Conservation (phyloP, 495 filamentous ascomycete genomes). For the Neurospora sublineolata region DNA sequence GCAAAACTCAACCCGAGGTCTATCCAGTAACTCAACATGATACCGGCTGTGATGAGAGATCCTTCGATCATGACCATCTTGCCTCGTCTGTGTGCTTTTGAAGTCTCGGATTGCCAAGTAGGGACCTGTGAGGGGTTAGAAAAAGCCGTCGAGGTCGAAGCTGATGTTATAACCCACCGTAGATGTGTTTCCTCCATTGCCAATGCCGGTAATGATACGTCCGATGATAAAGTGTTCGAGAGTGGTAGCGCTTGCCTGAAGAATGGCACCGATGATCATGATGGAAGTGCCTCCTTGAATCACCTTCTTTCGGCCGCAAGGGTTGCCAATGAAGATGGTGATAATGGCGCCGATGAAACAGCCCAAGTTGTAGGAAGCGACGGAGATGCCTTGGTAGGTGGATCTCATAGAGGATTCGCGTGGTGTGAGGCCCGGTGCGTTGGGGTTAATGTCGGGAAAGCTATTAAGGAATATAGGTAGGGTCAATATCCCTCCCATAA, state of each 20-base stretch:
- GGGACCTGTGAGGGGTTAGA: slow-evolving; percentile 49
- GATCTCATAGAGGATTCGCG: slow-evolving; percentile 33
- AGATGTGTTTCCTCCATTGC: slow-evolving; percentile 34
- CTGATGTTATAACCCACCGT: slow-evolving; percentile 10
- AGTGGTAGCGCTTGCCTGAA: slow-evolving; percentile 46
- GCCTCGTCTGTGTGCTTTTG: slow-evolving; percentile 60
- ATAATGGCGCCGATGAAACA: slow-evolving; percentile 62
- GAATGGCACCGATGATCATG: slow-evolving; percentile 55
- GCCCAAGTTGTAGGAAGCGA: slow-evolving; percentile 54
- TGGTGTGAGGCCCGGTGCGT: slow-evolving; percentile 15
- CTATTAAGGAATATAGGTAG: slow-evolving; percentile 40
- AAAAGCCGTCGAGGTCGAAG: slow-evolving; percentile 5
- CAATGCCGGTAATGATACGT: slow-evolving; percentile 39
- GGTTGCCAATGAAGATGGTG: slow-evolving; percentile 60
- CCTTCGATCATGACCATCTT: slow-evolving; percentile 71
- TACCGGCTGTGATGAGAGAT: slow-evolving; percentile 60
- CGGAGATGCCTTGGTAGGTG: slow-evolving; percentile 40
- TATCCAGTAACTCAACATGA: slow-evolving; percentile 67
- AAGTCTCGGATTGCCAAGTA: slow-evolving; percentile 71
- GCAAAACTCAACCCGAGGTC: slow-evolving; percentile 59
- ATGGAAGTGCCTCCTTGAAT: slow-evolving; percentile 66
- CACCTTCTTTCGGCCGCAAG: slow-evolving; percentile 56
- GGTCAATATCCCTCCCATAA: slow-evolving; percentile 49
- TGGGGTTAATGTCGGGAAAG: slow-evolving; percentile 47
- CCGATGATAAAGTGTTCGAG: slow-evolving; percentile 49